These are phyloP conservation scores for Euclidium syriacum DNA, from an alignment of 345 rosid species.

Conservation along the genomic window DNA sequence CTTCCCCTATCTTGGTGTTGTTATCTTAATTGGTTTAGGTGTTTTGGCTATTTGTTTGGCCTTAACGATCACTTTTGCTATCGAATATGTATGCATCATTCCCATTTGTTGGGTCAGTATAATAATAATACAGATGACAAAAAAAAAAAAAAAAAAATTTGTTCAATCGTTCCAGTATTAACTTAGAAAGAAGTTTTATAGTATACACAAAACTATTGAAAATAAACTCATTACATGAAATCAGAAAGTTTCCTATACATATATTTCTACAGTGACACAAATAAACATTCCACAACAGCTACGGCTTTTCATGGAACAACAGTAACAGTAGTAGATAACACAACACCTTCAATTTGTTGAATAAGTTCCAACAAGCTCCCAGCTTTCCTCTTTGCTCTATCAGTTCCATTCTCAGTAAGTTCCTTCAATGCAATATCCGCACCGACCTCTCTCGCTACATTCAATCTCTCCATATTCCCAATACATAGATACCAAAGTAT, in stretches of 20 bases:
- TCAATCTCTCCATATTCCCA: slow-evolving; percentile 60
- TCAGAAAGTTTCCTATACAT: slow-evolving; percentile 5
- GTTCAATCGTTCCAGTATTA: too few relatives aligned
- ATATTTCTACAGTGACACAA: slow-evolving; percentile 16
- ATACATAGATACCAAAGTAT: slow-evolving; percentile 78
- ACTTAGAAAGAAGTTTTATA: background rate
- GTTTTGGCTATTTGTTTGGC: too few relatives aligned
- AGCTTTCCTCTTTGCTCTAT: slow-evolving; percentile 97
- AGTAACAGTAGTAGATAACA: background rate
- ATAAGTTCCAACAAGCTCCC: slow-evolving; percentile 67
- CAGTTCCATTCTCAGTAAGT: slow-evolving; percentile 78
- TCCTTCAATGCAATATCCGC: slow-evolving; percentile 79
- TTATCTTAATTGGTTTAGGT: too few relatives aligned
- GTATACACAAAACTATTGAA: slow-evolving; percentile 9
- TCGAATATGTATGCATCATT: too few relatives aligned
- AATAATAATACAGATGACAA: too few relatives aligned
- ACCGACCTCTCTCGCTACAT: slow-evolving; percentile 56
- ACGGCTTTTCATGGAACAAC: slow-evolving; percentile 2
- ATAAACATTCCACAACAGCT: background rate
- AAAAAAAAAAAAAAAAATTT: too few relatives aligned
- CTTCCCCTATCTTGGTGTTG: too few relatives aligned
- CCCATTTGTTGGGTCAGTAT: too few relatives aligned
- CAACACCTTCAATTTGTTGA: slow-evolving; percentile 41
- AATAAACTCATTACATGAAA: background rate
- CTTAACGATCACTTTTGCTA: too few relatives aligned